phyloP scores from a whole-genome alignment of 1,284 basidiomycete genomes.

The Lignosus rhinocerotis region DNA sequence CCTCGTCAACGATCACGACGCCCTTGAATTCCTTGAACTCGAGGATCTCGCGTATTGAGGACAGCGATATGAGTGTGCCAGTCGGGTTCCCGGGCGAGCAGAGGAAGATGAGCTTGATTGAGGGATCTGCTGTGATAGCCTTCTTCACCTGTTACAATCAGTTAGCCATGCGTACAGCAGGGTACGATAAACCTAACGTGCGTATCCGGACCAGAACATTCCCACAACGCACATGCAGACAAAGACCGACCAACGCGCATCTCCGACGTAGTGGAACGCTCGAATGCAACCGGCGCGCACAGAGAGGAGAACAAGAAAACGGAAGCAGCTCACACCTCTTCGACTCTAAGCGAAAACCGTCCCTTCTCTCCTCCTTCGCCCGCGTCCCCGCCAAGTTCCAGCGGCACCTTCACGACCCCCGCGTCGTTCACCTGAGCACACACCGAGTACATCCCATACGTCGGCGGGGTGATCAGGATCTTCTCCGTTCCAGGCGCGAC shows the following conservation, averaged over 20 bases:
- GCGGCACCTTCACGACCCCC: constrained; percentile 77
- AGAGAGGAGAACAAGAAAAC: background rate
- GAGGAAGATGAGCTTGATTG: constrained; percentile 91
- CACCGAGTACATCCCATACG: constrained; percentile 98
- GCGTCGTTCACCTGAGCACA: constrained; percentile 96
- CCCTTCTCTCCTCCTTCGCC: constrained; percentile 76
- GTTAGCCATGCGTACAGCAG: background rate
- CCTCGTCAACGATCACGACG: constrained; percentile 94
- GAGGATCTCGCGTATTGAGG: constrained; percentile 70
- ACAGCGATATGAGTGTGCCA: constrained; percentile 82
- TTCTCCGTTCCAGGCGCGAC: constrained; percentile 83
- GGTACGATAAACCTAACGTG: background rate
- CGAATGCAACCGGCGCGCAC: background rate
- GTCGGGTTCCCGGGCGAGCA: constrained; percentile 99
- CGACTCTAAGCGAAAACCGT: constrained; percentile 77
- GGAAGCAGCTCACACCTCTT: constrained; percentile 56
- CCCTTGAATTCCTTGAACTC: constrained; percentile 87
- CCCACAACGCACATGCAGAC: too few relatives aligned
- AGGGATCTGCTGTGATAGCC: constrained; percentile 63
- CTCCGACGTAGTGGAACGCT: too few relatives aligned
- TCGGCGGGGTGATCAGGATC: constrained; percentile 88
- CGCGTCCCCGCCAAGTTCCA: constrained; percentile 58
- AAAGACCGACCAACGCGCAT: too few relatives aligned
- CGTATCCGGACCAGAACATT: too few relatives aligned
- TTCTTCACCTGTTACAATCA: constrained; percentile 63